These are phyloP conservation scores for Rosa lucieae DNA, from an alignment of 306 rosid genomes.

Conservation along the genomic window DNA sequence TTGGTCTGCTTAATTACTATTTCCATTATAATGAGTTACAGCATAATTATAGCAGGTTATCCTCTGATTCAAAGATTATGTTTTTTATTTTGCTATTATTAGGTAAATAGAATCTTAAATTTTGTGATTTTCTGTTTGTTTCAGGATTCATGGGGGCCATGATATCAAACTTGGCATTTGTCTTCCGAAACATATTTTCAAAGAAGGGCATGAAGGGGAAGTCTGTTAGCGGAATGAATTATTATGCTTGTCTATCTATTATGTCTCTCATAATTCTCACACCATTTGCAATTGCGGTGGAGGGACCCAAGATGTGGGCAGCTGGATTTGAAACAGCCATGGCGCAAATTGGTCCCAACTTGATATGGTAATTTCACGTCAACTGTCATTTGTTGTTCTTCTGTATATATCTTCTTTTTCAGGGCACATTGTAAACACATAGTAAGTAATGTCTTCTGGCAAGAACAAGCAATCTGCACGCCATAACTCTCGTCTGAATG, in stretches of 20 bases:
- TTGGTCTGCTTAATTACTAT: not conserved
- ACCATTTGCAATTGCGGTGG: conserved; percentile 89
- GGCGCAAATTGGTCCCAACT: conserved; percentile 74
- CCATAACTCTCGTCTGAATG: not conserved
- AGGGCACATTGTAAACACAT: not conserved
- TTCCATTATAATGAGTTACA: not conserved
- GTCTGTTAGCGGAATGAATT: conserved; percentile 94
- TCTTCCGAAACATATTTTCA: conserved; percentile 82
- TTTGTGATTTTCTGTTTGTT: conserved; percentile 6
- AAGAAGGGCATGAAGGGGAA: conserved; percentile 93
- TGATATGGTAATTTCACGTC: conserved; percentile 58
- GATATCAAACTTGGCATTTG: conserved; percentile 93
- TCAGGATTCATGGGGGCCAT: conserved; percentile 97
- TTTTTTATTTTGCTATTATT: not conserved
- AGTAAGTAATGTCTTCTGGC: not conserved
- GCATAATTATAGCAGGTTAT: not conserved
- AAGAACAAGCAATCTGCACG: not conserved
- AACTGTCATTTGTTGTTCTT: conserved; percentile 1
- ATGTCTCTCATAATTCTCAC: conserved; percentile 73
- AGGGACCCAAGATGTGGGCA: conserved; percentile 91
- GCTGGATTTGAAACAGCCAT: conserved; percentile 71
- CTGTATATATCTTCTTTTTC: not conserved
- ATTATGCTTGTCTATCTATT: conserved; percentile 84
- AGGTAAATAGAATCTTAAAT: conserved; percentile 9
- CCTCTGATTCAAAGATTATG: not conserved